phyloP scores from a whole-genome alignment of 2,329 filamentous ascomycete species.

The Trichoderma guizhouense region DNA sequence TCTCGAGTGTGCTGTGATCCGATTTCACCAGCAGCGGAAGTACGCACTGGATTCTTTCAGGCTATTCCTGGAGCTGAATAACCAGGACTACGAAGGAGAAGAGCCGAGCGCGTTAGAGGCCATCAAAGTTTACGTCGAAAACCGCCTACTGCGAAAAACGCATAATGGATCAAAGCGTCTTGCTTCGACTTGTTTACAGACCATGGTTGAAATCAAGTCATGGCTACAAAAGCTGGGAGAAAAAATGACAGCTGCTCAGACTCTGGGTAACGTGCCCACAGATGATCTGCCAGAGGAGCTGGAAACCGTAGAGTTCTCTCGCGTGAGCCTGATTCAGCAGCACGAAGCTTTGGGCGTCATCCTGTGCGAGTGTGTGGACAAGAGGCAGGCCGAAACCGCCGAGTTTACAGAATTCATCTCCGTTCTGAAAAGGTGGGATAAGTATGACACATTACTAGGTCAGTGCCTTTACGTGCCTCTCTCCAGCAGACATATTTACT shows the following conservation, averaged over 20 bases:
- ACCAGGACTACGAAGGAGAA: slow-evolving; percentile 51
- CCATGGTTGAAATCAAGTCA: slow-evolving; percentile 71
- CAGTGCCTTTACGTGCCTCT: slow-evolving; percentile 23
- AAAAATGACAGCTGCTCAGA: slow-evolving; percentile 68
- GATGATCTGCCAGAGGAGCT: slow-evolving; percentile 57
- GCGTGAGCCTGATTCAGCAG: slow-evolving; percentile 76
- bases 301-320: slow-evolving; percentile 78
- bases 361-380: slow-evolving; percentile 73
- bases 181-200: slow-evolving; percentile 69
- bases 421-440: slow-evolving; percentile 66
- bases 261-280: slow-evolving; percentile 64
- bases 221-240: slow-evolving; percentile 76
- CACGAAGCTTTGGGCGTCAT: slow-evolving; percentile 87
- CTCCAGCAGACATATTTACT: neutral
- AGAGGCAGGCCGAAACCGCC: slow-evolving; percentile 62
- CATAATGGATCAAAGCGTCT: slow-evolving; percentile 54
- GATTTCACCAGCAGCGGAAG: slow-evolving; percentile 82
- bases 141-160: slow-evolving; percentile 31
- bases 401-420: slow-evolving; percentile 73
- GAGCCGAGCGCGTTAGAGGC: slow-evolving; percentile 32
- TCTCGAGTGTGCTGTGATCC: slow-evolving; percentile 75
- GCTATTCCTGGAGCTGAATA: slow-evolving; percentile 68
- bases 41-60: slow-evolving; percentile 81
- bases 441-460: slow-evolving; percentile 66
- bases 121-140: slow-evolving; percentile 35